Conservation (phyloP, 441 rosid species). For the Syzygium syzygioides region DNA sequence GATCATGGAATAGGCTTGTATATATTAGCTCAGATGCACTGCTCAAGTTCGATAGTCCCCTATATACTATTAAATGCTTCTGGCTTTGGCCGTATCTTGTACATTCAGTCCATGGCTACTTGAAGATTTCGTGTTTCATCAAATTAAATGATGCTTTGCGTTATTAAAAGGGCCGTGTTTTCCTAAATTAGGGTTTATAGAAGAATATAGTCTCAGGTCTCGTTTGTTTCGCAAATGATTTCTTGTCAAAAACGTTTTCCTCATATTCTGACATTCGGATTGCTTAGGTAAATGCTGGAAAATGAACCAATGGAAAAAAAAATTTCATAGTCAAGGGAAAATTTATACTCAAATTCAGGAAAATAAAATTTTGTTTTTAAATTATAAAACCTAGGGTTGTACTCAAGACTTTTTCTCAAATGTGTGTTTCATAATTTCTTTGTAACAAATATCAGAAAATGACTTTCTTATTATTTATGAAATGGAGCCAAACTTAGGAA, state of each 20-base stretch:
- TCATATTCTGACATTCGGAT: neutral
- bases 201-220: neutral
- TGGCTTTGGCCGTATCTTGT: neutral
- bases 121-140: neutral
- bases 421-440: neutral
- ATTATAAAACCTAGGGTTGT: neutral
- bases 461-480: neutral
- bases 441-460: neutral
- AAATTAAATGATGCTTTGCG: neutral
- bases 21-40: neutral
- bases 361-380: neutral
- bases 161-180: neutral
- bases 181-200: neutral
- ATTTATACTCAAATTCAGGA: neutral
- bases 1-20: neutral
- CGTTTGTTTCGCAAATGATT: neutral
- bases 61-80: neutral
- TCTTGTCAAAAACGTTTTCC: neutral
- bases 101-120: neutral
- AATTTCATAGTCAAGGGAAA: neutral
- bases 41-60: neutral
- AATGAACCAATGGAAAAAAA: neutral
- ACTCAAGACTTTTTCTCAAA: neutral
- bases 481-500: neutral
- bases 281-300: neutral